phyloP scores from a whole-genome alignment of 73 alveolate genomes.

The Symbiodinium natans region DNA sequence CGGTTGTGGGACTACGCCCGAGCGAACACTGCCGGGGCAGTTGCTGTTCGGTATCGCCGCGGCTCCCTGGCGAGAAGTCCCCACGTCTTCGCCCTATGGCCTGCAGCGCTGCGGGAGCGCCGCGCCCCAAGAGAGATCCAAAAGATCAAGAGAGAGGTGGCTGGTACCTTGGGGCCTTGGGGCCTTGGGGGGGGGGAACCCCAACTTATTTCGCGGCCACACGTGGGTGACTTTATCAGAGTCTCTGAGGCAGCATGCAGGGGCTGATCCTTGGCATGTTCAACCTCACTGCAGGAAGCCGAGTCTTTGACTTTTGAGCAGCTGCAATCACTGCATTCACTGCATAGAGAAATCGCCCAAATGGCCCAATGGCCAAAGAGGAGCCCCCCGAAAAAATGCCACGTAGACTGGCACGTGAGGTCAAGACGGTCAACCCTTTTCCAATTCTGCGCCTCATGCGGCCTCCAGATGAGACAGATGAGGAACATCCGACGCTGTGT shows the following conservation, averaged over 20 bases:
- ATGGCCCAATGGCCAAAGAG: too few species aligned
- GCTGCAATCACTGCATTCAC: too few species aligned
- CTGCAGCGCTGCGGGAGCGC: conserved; percentile 42
- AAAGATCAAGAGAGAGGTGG: not conserved
- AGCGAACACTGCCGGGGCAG: conserved; percentile 47
- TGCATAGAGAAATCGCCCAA: too few species aligned
- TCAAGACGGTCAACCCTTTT: conserved; percentile 48
- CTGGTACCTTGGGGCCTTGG: not conserved
- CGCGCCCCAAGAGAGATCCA: not conserved
- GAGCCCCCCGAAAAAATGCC: too few species aligned
- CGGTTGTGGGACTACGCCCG: conserved; percentile 38
- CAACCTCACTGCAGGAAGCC: conserved; percentile 10
- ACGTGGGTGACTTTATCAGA: not conserved
- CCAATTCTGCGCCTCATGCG: conserved; percentile 41
- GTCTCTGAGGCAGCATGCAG: not conserved
- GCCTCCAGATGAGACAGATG: conserved; percentile 38
- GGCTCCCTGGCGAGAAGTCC: conserved; percentile 75
- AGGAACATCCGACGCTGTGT: not conserved
- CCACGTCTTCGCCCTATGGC: conserved; percentile 76
- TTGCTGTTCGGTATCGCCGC: conserved; percentile 75
- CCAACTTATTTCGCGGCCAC: too few species aligned
- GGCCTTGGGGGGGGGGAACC: not conserved
- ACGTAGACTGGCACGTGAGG: not conserved
- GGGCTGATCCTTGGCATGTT: conserved; percentile 60
- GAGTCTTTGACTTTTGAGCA: not conserved